Evolutionary conservation across 768 basidiomycete species (phyloP).

Genomic region (Lentinula lateritia): DNA sequence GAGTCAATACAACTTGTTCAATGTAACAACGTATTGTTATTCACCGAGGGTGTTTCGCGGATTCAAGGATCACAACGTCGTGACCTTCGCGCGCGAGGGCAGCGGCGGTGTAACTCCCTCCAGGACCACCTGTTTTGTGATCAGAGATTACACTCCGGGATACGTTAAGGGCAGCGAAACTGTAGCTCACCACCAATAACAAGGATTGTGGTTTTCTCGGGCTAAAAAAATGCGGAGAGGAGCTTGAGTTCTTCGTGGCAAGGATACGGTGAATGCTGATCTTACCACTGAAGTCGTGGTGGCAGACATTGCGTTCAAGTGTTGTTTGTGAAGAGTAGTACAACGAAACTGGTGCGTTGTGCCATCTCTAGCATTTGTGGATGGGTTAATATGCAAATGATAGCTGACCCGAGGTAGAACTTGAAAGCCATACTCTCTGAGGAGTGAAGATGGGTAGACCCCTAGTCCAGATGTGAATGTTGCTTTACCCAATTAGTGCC

Average conservation of each 20-base stretch:
- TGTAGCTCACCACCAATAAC: constrained; percentile 28
- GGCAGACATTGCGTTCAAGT: background rate
- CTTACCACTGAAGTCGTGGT: background rate
- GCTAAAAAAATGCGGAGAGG: background rate
- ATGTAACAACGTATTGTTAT: background rate
- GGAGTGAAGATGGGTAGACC: background rate
- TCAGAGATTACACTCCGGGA: background rate
- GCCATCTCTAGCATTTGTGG: background rate
- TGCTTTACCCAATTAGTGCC: background rate
- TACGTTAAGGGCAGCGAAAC: background rate
- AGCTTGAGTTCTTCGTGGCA: background rate
- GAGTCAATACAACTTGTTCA: background rate
- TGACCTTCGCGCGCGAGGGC: constrained; percentile 23
- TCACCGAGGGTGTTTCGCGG: constrained; percentile 18
- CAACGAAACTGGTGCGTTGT: background rate
- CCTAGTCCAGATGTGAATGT: background rate
- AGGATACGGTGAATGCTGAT: background rate
- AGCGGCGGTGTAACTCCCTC: constrained; percentile 22
- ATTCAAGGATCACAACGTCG: constrained; percentile 21
- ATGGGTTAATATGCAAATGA: background rate
- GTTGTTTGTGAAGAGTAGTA: background rate
- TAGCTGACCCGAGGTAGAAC: constrained; percentile 1
- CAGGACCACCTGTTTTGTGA: constrained; percentile 17
- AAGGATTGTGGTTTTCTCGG: constrained; percentile 22
- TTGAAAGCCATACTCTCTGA: background rate